Base-by-base conservation (phyloP, 2,329 filamentous ascomycete genomes). In the Helicocarpus griseus region DNA sequence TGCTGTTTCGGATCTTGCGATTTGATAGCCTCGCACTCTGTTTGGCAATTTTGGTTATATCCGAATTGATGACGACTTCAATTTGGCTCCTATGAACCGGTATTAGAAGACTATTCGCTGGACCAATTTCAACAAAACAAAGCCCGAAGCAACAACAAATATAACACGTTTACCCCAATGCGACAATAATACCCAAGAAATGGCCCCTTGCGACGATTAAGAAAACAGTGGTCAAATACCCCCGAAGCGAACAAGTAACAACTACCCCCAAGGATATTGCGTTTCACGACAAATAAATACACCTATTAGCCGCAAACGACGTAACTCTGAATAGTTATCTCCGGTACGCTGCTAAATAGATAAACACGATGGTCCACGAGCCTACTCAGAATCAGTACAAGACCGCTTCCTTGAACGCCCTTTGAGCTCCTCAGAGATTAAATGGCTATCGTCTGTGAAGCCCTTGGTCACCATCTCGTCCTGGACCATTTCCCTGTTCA, bases 401-500 rank as follows among this genome's bases (percentile, higher is more conserved):
- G 21, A 5, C 44, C 48, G 24, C 29, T 56, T 65, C 24, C 57
- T 62, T 13, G 54, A 60, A 13, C 60, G 58, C 35, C 57, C 49
- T 52, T 63, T 65, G 43, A 68, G 62, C 33, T 69, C 65, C n/a
- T 66, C 63, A 6, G 66, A 69, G 28, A 68, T 43, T 41, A 70
- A 51, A 51, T 70, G 66, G 41, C 60, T 64, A 41, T 69, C 62
- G 46, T 66, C 67, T 44, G 63, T 57, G 33, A 64, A 59, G 1
- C 70, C 70, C 43, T 62, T 65, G 13, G 60, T 60, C 40, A 73
- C 69, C 48, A 65, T 60, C 11, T 68, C 64, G 24, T 72, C 68
- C 3, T 68, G 63, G n/a, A 72, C 63, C 17, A 72, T 65, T 50
- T 71, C 65, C 17, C 58, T 61, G 46, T 70, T 61, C 69, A 71